Evolutionary conservation across 768 basidiomycete genomes (phyloP).

Genomic region (Trametes punicea): DNA sequence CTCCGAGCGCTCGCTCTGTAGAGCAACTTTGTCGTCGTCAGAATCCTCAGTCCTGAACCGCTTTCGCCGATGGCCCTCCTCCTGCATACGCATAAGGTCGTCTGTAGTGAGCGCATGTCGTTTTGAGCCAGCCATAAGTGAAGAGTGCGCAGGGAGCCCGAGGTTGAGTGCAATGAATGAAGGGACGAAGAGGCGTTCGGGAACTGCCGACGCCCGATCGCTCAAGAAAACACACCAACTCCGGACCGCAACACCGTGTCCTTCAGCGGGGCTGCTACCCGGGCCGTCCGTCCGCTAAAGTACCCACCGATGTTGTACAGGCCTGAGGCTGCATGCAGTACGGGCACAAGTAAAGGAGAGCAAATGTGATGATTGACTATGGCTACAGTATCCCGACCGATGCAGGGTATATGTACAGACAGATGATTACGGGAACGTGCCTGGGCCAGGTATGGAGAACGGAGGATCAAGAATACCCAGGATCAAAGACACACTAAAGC

Average conservation of each 20-base stretch:
- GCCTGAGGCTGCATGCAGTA: too few relatives aligned
- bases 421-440: slow-evolving; percentile 3
- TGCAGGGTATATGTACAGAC: slow-evolving; percentile 10
- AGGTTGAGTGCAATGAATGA: background rate
- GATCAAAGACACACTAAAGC: background rate
- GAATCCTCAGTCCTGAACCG: slow-evolving; percentile 4
- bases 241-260: background rate
- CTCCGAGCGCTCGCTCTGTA: slow-evolving; percentile 24
- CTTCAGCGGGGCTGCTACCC: too few relatives aligned
- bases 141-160: background rate
- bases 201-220: slow-evolving; percentile 12
- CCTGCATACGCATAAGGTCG: slow-evolving; percentile 36
- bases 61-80: slow-evolving; percentile 30
- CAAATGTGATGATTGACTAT: background rate
- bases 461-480: background rate
- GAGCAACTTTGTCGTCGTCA: slow-evolving; percentile 12
- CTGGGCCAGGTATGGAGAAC: background rate
- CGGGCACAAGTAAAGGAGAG: background rate
- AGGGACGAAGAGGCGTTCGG: background rate
- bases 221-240: background rate
- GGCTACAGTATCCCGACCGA: slow-evolving; percentile 7
- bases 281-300: too few relatives aligned
- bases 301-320: too few relatives aligned
- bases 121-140: slow-evolving; percentile 28
- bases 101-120: slow-evolving; percentile 32